These are phyloP conservation scores for Fonsecaea nubica DNA, from an alignment of 2,329 filamentous ascomycete genomes.

Conservation along the genomic window DNA sequence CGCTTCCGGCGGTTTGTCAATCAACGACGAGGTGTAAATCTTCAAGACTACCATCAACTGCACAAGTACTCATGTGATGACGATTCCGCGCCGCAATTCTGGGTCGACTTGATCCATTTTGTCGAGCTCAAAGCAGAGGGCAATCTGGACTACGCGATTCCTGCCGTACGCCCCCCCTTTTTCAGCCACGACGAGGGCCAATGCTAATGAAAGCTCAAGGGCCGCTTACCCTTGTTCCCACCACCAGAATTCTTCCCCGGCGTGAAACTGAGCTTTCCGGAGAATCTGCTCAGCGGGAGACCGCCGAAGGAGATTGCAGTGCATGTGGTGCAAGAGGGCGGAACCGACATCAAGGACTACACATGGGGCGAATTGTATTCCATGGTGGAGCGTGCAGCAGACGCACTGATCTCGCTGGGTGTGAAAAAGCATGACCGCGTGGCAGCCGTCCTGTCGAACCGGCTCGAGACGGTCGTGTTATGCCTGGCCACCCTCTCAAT, in stretches of 20 bases:
- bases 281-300: conserved; percentile 47
- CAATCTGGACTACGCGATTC: too few species aligned
- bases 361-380: conserved; percentile 71
- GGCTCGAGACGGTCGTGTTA: conserved; percentile 72
- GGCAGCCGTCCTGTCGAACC: conserved; percentile 75
- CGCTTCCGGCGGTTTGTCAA: too few species aligned
- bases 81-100: conserved; percentile 1
- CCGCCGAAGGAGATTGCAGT: conserved; percentile 66
- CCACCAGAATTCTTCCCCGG: conserved; percentile 63
- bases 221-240: background rate
- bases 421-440: conserved; percentile 74
- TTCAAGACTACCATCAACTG: too few species aligned
- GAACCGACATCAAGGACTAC: conserved; percentile 51
- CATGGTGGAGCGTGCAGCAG: conserved; percentile 64
- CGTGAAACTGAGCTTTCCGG: conserved; percentile 56
- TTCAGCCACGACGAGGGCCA: too few species aligned
- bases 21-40: too few species aligned
- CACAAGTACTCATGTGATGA: too few species aligned
- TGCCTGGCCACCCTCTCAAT: conserved; percentile 72
- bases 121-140: conserved; percentile 1
- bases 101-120: conserved; percentile 13
- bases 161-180: too few species aligned
- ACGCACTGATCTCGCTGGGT: conserved; percentile 69
- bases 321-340: conserved; percentile 63
- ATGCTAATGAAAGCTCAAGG: background rate